A percentile compares a stretch with the other conserved stretches of the same genome.
phyloP scores from a whole-genome alignment of 1,284 basidiomycete genomes.

The Wolfiporia cocos region DNA sequence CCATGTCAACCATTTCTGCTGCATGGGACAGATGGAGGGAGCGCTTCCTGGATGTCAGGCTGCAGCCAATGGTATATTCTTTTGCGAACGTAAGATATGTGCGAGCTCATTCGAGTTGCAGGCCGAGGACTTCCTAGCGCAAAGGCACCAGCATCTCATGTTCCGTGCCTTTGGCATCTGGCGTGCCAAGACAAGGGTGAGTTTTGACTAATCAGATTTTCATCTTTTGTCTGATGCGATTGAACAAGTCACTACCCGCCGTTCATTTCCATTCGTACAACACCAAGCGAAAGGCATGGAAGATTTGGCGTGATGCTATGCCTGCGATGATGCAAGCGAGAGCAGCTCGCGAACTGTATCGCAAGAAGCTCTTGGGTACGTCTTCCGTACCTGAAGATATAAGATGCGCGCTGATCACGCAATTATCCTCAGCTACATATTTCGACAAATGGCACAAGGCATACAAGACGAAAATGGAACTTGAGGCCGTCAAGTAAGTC shows the following conservation, averaged over 20 bases:
- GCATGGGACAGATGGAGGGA: conserved; percentile 78
- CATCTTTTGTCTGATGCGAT: not conserved
- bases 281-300: conserved; percentile 55
- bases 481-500: conserved; percentile 78
- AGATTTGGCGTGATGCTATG: conserved; percentile 60
- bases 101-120: conserved; percentile 23
- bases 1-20: conserved; percentile 37
- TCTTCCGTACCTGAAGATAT: not conserved
- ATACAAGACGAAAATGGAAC: conserved; percentile 62
- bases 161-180: conserved; percentile 65
- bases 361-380: conserved; percentile 52
- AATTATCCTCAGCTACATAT: conserved; percentile 38
- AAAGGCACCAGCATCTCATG: conserved; percentile 52
- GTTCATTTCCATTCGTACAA: conserved; percentile 63
- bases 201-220: conserved; percentile 10
- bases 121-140: conserved; percentile 56
- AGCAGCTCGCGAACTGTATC: conserved; percentile 57
- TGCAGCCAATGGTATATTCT: conserved; percentile 55
- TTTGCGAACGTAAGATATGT: not conserved
- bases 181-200: conserved; percentile 67
- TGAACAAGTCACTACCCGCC: conserved; percentile 60
- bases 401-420: conserved; percentile 10
- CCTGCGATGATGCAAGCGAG: conserved; percentile 60
- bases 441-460: conserved; percentile 61
- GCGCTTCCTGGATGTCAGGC: conserved; percentile 51